Conservation (phyloP, 495 filamentous ascomycete species). For the Hypoxylon cercidicola region DNA sequence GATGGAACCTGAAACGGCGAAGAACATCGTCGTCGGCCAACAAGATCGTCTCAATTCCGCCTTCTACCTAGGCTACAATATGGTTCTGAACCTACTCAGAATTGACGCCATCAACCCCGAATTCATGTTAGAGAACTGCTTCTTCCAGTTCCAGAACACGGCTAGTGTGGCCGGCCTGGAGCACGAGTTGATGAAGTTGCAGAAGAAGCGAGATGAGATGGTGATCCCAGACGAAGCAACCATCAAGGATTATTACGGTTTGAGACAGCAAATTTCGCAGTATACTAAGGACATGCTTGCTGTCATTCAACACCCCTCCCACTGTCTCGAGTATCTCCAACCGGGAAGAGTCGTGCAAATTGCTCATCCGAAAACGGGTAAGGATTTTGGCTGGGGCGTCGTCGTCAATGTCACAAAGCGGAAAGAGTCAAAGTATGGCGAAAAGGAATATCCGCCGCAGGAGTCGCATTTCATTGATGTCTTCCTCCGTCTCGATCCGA, state of each 20-base stretch:
- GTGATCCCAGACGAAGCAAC: slow-evolving; percentile 84
- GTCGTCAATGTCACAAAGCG: slow-evolving; percentile 76
- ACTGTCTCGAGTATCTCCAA: slow-evolving; percentile 82
- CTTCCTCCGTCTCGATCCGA: slow-evolving; percentile 69
- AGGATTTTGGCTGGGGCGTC: slow-evolving; percentile 94
- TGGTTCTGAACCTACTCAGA: slow-evolving; percentile 95
- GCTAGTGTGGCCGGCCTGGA: slow-evolving; percentile 84
- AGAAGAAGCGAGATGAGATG: slow-evolving; percentile 75
- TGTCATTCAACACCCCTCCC: slow-evolving; percentile 89
- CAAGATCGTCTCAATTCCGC: slow-evolving; percentile 97
- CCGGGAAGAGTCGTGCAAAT: slow-evolving; percentile 85
- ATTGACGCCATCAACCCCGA: slow-evolving; percentile 97
- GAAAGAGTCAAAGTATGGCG: slow-evolving; percentile 64
- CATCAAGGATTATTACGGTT: slow-evolving; percentile 89
- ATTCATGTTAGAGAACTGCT: slow-evolving; percentile 95
- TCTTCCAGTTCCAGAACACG: slow-evolving; percentile 97
- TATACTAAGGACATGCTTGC: slow-evolving; percentile 86
- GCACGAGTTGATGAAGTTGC: slow-evolving; percentile 77
- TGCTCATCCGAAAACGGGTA: slow-evolving; percentile 69
- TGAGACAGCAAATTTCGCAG: slow-evolving; percentile 81
- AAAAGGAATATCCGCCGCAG: slow-evolving; percentile 73
- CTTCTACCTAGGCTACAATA: slow-evolving; percentile 99
- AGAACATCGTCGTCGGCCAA: slow-evolving; percentile 93
- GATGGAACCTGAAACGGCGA: slow-evolving; percentile 93
- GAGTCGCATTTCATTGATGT: slow-evolving; percentile 85